Evolutionary conservation across 139 green algal species (phyloP), one percentile per base, ranked within the genome.

Genomic region (Chloropicon primus): DNA sequence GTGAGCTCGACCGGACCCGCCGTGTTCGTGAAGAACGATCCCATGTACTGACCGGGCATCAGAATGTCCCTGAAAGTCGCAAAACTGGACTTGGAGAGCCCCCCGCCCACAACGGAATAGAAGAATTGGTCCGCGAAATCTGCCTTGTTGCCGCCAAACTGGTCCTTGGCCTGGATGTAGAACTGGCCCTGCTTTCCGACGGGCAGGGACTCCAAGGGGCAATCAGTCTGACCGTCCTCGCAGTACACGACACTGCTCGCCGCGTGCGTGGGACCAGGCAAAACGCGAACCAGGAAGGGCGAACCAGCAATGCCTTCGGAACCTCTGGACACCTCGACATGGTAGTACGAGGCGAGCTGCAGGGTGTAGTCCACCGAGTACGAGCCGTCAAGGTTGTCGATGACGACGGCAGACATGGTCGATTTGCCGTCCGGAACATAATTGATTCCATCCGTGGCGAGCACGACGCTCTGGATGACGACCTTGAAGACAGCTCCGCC

Each of bases 91-190:
- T 80, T 80, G 76, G 25, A 76, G 28, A 75, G 73, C 21, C 76
- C 76, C 1, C 54, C 54, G 5, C 76, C 76, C 24, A 76, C 53
- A 21, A 80, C 53, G n/a, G 23, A 62, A 17, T 80, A 80, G 53
- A 72, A 76, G 29, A 80, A 80, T 26, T 80, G n/a, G 76, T 80
- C 76, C 53, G 26, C 25, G 2, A 62, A 76, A 2, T 77, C 29
- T 2, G 76, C 73, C 76, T 80, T 80, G 53, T 75, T 80, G 28
- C 62, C 62, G 10, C 54, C 54, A 54, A 53, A 76, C 21, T 21
- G 25, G 76, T 80, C 76, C 21, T 25, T 24, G 21, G 76, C 76
- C 76, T 80, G 76, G 26, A 80, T 80, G 26, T 76, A 80, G 29
- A 75, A 74, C 25, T 26, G 3, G 5, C 54, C 76, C 25, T 75